A percentile compares a stretch with the other conserved stretches of the same genome.
phyloP scores from a whole-genome alignment of 352 stramenopile genomes.

The Globisporangium carolinianum region DNA sequence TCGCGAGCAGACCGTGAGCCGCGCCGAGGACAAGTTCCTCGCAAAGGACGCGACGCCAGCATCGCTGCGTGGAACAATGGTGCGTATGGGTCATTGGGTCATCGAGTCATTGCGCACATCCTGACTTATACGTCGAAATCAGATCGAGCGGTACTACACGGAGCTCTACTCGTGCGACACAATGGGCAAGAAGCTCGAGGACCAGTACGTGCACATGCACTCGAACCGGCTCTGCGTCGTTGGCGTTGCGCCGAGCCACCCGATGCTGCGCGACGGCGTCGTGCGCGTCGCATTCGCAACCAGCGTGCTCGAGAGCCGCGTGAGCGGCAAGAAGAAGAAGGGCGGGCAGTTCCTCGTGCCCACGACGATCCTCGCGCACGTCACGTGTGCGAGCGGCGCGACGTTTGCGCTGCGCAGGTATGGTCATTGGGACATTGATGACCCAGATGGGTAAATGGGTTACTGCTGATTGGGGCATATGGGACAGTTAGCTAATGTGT shows the following conservation, averaged over 20 bases:
- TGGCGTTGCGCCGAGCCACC: conserved; percentile 59
- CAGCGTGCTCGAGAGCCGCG: conserved; percentile 59
- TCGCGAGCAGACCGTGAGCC: conserved; percentile 61
- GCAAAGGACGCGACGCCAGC: conserved; percentile 23
- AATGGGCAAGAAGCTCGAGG: conserved; percentile 56
- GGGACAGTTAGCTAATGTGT: too few species aligned
- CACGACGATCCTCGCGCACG: conserved; percentile 52
- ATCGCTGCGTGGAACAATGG: conserved; percentile 66
- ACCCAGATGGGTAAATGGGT: too few species aligned
- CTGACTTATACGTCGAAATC: background rate
- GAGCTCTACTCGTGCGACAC: conserved; percentile 78
- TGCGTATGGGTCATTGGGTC: conserved; percentile 9
- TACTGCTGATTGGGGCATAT: too few species aligned
- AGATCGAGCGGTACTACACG: conserved; percentile 87
- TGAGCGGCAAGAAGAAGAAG: conserved; percentile 87
- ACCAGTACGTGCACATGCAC: conserved; percentile 88
- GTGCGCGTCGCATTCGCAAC: conserved; percentile 53
- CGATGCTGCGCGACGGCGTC: conserved; percentile 57
- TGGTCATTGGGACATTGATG: background rate
- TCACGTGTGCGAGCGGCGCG: conserved; percentile 56
- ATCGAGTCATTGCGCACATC: too few species aligned
- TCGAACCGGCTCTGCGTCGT: conserved; percentile 84
- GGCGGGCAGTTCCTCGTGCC: conserved; percentile 68
- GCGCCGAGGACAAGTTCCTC: conserved; percentile 57
- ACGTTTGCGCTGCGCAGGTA: conserved; percentile 58